Evolutionary conservation across 768 basidiomycete species (phyloP), one percentile per base, ranked within the genome.

Genomic region (Lactifluus rugatus): DNA sequence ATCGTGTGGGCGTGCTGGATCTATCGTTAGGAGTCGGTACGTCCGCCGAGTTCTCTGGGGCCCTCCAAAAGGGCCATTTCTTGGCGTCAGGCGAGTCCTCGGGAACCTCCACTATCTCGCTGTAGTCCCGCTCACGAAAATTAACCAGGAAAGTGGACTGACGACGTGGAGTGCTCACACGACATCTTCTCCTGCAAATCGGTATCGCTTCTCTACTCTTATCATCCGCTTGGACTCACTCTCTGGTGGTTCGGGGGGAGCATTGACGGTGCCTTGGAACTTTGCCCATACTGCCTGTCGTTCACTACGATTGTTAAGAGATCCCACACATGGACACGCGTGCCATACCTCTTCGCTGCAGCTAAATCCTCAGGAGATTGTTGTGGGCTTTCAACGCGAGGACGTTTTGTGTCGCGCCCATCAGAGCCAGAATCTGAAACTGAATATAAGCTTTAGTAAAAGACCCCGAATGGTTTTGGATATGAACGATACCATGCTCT

Each of bases 131-230:
- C 56, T 57, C 63, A 51, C 28, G 41, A 37, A 58, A 16, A 51
- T 62, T 41, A 54, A 52, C 25, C 48, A 23, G 41, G n/a, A 25
- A 13, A 16, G 13, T 14, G 1, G n/a, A 19, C 17, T 2, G 56
- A 50, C 11, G n/a, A 19, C 21, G 44, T 3, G 14, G 5, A 34
- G n/a, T 3, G 76, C 85, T 66, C 69, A 92, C 91, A 76, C 72
- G 47, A 85, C 75, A 32, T 84, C 79, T 59, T 92, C 83, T 23
- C 90, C 91, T 1, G 89, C 90, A 65, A 87, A 93, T 34, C 80
- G 68, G 68, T 83, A 87, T 36, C 74, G 77, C 66, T 82, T 87
- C 68, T 83, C 78, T 48, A 93, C 73, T 70, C 83, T 86, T 36
- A 93, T 76, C 64, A 75, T 73, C 53, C 73, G 77, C 61, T 64